Conservation (phyloP, 441 rosid species). For the Erodium trifolium region DNA sequence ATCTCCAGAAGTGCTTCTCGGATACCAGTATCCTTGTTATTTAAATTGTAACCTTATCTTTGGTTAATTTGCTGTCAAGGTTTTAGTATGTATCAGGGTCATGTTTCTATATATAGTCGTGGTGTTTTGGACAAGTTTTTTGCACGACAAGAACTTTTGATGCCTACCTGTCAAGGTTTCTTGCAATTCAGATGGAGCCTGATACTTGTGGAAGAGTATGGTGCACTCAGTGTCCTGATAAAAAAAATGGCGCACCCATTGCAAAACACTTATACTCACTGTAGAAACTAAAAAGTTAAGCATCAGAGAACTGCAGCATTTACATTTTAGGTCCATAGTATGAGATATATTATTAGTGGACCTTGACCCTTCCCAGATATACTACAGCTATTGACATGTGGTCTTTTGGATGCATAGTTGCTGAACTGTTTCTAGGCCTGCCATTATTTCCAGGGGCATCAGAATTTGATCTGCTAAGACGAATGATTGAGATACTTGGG, state of each 20-base stretch:
- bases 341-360: conserved; percentile 6
- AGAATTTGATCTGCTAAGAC: conserved; percentile 89
- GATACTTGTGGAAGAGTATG: no score
- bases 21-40: conserved; percentile 88
- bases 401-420: conserved; percentile 99
- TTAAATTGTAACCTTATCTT: conserved; percentile 1
- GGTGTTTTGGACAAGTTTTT: background rate
- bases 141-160: background rate
- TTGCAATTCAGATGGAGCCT: no score
- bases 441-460: conserved; percentile 99
- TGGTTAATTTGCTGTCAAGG: conserved; percentile 9
- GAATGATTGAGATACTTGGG: conserved; percentile 96
- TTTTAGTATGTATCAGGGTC: background rate
- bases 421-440: conserved; percentile 93
- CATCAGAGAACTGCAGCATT: no score
- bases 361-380: conserved; percentile 72
- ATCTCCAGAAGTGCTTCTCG: conserved; percentile 98
- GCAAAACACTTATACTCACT: no score
- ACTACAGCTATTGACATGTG: conserved; percentile 98
- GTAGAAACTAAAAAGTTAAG: background rate
- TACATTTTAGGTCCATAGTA: background rate
- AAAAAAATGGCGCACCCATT: no score
- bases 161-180: no score
- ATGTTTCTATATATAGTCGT: background rate
- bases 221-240: no score